A percentile compares a stretch with the other conserved stretches of the same genome.
These are phyloP conservation scores for Cocos nucifera DNA, from an alignment of 176 grass and related monocot genomes.

Conservation along the genomic window DNA sequence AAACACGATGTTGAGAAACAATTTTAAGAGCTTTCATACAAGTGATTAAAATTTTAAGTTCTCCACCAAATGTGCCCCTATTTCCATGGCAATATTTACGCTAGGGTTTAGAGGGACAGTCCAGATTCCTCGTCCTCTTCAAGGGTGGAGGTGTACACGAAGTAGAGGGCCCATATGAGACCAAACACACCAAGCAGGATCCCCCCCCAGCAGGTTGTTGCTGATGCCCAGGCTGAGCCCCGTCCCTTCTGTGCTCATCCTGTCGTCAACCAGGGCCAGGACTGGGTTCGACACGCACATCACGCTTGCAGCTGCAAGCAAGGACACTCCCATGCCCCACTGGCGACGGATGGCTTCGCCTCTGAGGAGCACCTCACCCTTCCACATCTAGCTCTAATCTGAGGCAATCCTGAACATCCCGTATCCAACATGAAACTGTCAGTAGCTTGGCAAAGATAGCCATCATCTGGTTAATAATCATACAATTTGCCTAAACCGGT, in stretches of 20 bases:
- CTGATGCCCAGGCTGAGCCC: slow-evolving; percentile 88
- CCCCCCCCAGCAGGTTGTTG: slow-evolving; percentile 92
- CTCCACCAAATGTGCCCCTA: slow-evolving; percentile 4
- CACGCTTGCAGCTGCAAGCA: slow-evolving; percentile 33
- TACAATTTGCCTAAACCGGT: slow-evolving; percentile 31
- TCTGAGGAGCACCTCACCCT: slow-evolving; percentile 54
- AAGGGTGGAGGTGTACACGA: slow-evolving; percentile 71
- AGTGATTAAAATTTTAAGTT: too few relatives aligned
- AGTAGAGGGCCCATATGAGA: slow-evolving; percentile 92
- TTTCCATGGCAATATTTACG: slow-evolving; percentile 15
- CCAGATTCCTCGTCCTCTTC: slow-evolving; percentile 97
- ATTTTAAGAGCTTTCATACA: too few relatives aligned
- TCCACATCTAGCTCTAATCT: slow-evolving; percentile 44
- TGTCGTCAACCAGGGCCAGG: slow-evolving; percentile 85
- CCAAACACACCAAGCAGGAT: slow-evolving; percentile 76
- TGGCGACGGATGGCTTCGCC: slow-evolving; percentile 12
- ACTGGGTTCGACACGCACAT: slow-evolving; percentile 43
- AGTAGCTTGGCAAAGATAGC: not conserved
- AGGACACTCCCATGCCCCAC: slow-evolving; percentile 16
- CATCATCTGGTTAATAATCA: not conserved
- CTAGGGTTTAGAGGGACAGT: slow-evolving; percentile 44
- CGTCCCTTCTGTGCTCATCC: slow-evolving; percentile 88
- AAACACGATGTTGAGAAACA: too few relatives aligned
- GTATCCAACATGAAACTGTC: not conserved
- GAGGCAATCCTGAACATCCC: slow-evolving; percentile 45